Percentiles rank a stretch among this genome's conserved stretches.
phyloP scores from a whole-genome alignment of 148 eudicot species.

The Linanthus parryae region DNA sequence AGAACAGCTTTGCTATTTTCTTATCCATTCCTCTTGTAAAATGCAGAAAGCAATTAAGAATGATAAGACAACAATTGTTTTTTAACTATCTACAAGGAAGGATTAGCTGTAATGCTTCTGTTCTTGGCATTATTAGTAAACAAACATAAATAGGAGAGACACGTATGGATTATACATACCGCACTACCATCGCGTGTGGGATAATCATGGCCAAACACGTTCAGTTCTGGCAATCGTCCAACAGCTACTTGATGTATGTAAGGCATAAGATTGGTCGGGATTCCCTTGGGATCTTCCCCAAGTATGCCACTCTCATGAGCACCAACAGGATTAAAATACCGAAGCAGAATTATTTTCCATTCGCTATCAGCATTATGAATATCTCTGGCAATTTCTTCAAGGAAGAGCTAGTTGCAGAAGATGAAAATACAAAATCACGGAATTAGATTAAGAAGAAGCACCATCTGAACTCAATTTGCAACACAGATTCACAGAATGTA shows the following conservation, averaged over 20 bases:
- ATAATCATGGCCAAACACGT: conserved; percentile 84
- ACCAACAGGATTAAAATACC: conserved; percentile 93
- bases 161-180: conserved; percentile 29
- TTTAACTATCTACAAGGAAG: too few relatives aligned
- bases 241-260: conserved; percentile 89
- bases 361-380: conserved; percentile 60
- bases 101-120: too few relatives aligned
- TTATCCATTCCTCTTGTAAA: too few relatives aligned
- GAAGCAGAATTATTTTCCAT: conserved; percentile 74
- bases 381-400: conserved; percentile 87
- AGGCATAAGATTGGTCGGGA: conserved; percentile 93
- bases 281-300: conserved; percentile 92
- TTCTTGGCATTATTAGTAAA: not conserved
- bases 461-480: too few relatives aligned
- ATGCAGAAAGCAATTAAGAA: too few relatives aligned
- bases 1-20: too few relatives aligned
- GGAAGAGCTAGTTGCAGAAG: conserved; percentile 40
- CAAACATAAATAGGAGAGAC: not conserved
- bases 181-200: conserved; percentile 87
- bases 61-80: too few relatives aligned
- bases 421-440: not conserved
- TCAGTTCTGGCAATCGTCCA: conserved; percentile 69
- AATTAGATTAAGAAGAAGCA: too few relatives aligned
- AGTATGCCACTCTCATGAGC: conserved; percentile 89
- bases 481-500: too few relatives aligned